Percentiles rank a stretch among this genome's conserved stretches.
phyloP scores from a whole-genome alignment of 495 filamentous ascomycete genomes.

The Podospora bellae-mahoneyi region DNA sequence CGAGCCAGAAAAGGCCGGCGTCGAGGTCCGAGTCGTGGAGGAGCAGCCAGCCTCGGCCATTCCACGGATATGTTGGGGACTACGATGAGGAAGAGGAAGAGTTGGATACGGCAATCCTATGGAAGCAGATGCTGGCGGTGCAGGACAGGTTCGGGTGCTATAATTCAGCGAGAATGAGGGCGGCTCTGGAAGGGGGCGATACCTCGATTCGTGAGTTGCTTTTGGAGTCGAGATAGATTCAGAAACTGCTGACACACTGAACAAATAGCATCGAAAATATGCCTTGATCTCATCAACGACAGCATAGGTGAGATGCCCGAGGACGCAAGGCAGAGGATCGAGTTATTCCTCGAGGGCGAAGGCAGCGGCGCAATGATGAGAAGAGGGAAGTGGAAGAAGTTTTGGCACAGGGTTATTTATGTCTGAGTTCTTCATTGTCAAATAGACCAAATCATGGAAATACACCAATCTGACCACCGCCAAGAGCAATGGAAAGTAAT shows the following conservation, averaged over 20 bases:
- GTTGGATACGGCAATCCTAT: slow-evolving; percentile 38
- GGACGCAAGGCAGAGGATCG: slow-evolving; percentile 28
- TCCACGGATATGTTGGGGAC: background rate
- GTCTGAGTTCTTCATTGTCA: background rate
- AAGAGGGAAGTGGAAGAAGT: slow-evolving; percentile 5
- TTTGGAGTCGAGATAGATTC: background rate
- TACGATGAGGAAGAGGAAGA: slow-evolving; percentile 4
- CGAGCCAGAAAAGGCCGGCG: slow-evolving; percentile 4
- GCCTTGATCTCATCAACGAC: slow-evolving; percentile 45
- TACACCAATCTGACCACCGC: no score
- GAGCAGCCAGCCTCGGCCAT: slow-evolving; percentile 5
- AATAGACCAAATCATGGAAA: background rate
- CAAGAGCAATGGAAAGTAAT: no score
- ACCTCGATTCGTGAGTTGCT: slow-evolving; percentile 38
- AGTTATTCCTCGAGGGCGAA: slow-evolving; percentile 24
- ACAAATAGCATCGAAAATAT: slow-evolving; percentile 38
- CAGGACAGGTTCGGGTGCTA: slow-evolving; percentile 45
- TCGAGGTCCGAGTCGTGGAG: slow-evolving; percentile 14
- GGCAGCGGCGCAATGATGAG: background rate
- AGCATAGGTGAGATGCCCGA: slow-evolving; percentile 41
- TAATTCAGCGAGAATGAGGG: slow-evolving; percentile 44
- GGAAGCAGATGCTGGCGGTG: slow-evolving; percentile 45
- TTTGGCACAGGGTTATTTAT: slow-evolving; percentile 9
- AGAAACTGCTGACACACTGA: background rate
- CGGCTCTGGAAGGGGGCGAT: slow-evolving; percentile 38